Conservation (phyloP, 495 filamentous ascomycete genomes). For the Aspergillus ostianus region DNA sequence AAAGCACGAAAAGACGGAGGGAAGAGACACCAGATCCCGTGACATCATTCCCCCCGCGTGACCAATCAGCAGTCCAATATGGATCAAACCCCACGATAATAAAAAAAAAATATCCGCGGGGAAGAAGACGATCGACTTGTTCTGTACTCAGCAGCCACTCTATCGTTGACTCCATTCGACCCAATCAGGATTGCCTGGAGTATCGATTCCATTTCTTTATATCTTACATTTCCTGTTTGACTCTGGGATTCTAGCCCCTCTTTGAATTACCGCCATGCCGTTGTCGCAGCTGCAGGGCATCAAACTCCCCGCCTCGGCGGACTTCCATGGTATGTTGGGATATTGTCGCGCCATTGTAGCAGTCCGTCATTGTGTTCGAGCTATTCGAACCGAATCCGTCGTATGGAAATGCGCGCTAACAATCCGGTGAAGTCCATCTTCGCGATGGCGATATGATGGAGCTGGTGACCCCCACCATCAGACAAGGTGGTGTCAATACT, state of each 20-base stretch:
- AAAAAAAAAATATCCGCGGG: constrained; percentile 27
- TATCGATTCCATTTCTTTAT: not conserved
- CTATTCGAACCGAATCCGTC: not conserved
- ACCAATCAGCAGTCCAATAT: constrained; percentile 21
- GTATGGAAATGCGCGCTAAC: not conserved
- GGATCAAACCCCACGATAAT: not conserved
- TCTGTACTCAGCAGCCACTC: not conserved
- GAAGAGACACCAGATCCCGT: constrained; percentile 4
- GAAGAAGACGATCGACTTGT: constrained; percentile 11
- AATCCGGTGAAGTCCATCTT: constrained; percentile 52
- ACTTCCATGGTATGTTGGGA: constrained; percentile 57
- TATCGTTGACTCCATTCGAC: not conserved
- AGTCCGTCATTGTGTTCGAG: not conserved
- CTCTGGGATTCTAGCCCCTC: constrained; percentile 1
- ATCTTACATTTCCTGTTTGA: constrained; percentile 8
- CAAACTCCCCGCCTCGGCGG: constrained; percentile 70
- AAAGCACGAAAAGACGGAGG: not conserved
- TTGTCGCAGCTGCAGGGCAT: constrained; percentile 40
- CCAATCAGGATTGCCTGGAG: not conserved
- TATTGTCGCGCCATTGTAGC: constrained; percentile 15
- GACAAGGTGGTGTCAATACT: constrained; percentile 70
- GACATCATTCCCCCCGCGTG: constrained; percentile 15
- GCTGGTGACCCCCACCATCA: constrained; percentile 73
- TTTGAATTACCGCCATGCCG: constrained; percentile 29
- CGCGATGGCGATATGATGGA: constrained; percentile 80